These are phyloP conservation scores for Balakata baccata DNA, from an alignment of 345 rosid genomes.

Conservation along the genomic window DNA sequence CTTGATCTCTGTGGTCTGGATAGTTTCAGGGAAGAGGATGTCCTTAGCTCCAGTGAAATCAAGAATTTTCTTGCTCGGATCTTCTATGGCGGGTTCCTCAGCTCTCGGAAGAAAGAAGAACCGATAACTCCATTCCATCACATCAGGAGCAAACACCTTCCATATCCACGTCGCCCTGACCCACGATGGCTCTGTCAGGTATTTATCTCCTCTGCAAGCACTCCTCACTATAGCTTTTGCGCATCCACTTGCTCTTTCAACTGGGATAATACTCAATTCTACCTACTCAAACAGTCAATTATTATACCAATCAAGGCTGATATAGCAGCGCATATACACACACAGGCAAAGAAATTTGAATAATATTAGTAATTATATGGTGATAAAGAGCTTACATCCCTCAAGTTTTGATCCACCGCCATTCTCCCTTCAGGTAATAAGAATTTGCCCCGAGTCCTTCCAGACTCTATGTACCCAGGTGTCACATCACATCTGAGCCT, in stretches of 20 bases:
- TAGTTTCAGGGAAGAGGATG: slow-evolving; percentile 16
- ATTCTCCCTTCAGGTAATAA: not conserved
- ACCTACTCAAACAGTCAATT: not conserved
- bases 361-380: too few species aligned
- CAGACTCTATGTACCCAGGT: slow-evolving; percentile 57
- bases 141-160: slow-evolving; percentile 47
- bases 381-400: not conserved
- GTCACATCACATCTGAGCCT: too few species aligned
- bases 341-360: too few species aligned
- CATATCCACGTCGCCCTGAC: slow-evolving; percentile 10
- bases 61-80: slow-evolving; percentile 14
- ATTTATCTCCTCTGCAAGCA: slow-evolving; percentile 43
- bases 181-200: slow-evolving; percentile 42
- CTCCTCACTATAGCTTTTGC: slow-evolving; percentile 34
- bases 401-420: not conserved
- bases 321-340: too few species aligned
- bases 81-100: not conserved
- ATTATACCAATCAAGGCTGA: too few species aligned
- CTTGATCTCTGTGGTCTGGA: slow-evolving; percentile 3
- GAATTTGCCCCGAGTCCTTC: slow-evolving; percentile 24
- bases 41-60: slow-evolving; percentile 22
- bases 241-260: slow-evolving; percentile 16
- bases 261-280: slow-evolving; percentile 29
- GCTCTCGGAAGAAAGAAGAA: not conserved
- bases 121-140: slow-evolving; percentile 31